Conservation (phyloP, 2,329 filamentous ascomycete species). For the Fusarium sp. region DNA sequence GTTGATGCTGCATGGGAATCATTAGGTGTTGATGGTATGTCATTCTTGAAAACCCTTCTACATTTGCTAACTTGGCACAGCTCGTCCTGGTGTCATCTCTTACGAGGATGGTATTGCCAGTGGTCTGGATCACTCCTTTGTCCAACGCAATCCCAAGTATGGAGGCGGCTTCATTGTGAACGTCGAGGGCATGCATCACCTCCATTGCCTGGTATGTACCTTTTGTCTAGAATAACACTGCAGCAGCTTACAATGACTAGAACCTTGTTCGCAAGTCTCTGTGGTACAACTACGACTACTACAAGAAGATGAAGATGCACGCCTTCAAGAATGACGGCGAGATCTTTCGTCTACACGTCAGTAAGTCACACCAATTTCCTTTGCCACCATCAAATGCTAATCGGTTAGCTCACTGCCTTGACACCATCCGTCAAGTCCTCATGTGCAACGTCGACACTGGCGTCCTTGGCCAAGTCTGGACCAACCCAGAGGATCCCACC, state of each 20-base stretch:
- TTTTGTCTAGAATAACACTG: rapidly evolving
- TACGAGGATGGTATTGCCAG: slow-evolving; percentile 60
- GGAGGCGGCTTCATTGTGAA: slow-evolving; percentile 71
- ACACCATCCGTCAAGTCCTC: slow-evolving; percentile 70
- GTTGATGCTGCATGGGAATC: slow-evolving; percentile 68
- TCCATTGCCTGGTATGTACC: slow-evolving; percentile 65
- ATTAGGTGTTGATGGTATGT: slow-evolving; percentile 58
- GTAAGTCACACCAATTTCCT: slow-evolving; percentile 51
- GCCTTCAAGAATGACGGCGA: slow-evolving; percentile 67
- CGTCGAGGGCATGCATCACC: slow-evolving; percentile 66
- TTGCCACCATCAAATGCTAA: neutral
- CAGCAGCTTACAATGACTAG: slow-evolving; percentile 43
- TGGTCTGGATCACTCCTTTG: slow-evolving; percentile 65
- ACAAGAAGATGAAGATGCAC: slow-evolving; percentile 60
- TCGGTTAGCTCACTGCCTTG: slow-evolving; percentile 63
- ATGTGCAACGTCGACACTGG: slow-evolving; percentile 73
- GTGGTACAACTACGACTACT: slow-evolving; percentile 71
- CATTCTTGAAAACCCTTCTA: rapidly evolving
- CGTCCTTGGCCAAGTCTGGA: slow-evolving; percentile 72
- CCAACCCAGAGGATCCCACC: slow-evolving; percentile 55
- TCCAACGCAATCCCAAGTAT: slow-evolving; percentile 65
- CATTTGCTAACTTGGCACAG: slow-evolving; percentile 42
- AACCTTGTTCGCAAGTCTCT: slow-evolving; percentile 69
- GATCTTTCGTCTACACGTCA: slow-evolving; percentile 67
- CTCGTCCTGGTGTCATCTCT: slow-evolving; percentile 61